Evolutionary conservation across 495 filamentous ascomycete species (phyloP).

Genomic region (Apiosordaria backusii): DNA sequence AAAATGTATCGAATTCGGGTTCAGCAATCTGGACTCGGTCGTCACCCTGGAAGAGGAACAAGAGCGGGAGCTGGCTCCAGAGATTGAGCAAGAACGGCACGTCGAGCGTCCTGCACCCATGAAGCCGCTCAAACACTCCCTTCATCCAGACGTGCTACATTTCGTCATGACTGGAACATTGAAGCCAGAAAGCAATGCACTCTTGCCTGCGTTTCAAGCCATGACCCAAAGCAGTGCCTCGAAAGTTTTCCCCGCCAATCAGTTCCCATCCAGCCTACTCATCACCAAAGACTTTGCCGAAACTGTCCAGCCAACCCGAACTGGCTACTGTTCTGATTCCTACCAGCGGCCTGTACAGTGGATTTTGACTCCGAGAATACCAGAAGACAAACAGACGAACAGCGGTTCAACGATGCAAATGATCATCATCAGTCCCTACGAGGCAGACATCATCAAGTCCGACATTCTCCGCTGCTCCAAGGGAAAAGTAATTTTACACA

Average conservation of each 20-base stretch:
- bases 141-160: slow-evolving; percentile 47
- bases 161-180: slow-evolving; percentile 20
- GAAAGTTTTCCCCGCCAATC: slow-evolving; percentile 24
- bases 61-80: slow-evolving; percentile 63
- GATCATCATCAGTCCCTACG: slow-evolving; percentile 60
- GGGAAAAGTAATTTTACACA: slow-evolving; percentile 38
- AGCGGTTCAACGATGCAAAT: slow-evolving; percentile 19
- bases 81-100: slow-evolving; percentile 58
- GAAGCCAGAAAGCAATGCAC: slow-evolving; percentile 26
- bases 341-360: slow-evolving; percentile 59
- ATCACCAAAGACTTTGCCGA: slow-evolving; percentile 55
- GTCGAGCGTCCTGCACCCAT: slow-evolving; percentile 45
- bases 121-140: slow-evolving; percentile 36
- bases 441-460: slow-evolving; percentile 54
- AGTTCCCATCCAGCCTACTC: slow-evolving; percentile 45
- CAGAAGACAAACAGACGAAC: not conserved
- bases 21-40: not conserved
- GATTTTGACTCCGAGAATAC: slow-evolving; percentile 34
- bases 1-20: slow-evolving; percentile 41
- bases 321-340: slow-evolving; percentile 36
- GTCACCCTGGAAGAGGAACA: slow-evolving; percentile 60
- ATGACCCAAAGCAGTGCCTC: slow-evolving; percentile 34
- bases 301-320: slow-evolving; percentile 38
- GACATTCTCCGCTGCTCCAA: slow-evolving; percentile 23
- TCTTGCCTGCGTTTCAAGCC: slow-evolving; percentile 47